Evolutionary conservation across 202 grass and related monocot genomes (phyloP), one percentile per base, ranked within the genome.

Genomic region (Hordeum pubiflorum): DNA sequence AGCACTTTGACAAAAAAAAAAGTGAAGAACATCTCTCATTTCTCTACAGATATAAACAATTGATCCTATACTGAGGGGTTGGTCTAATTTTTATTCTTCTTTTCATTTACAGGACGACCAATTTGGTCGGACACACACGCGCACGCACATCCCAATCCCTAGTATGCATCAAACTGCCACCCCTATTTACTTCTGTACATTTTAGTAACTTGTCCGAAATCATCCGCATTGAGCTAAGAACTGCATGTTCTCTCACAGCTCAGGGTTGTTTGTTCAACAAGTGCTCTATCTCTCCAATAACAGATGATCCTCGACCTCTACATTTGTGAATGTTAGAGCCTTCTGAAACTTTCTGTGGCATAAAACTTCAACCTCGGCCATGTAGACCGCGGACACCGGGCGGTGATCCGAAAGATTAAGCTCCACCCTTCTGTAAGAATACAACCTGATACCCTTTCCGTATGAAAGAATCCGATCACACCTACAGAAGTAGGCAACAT

Each of bases 401-500:
- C 92, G 87, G 63, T 97, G 94, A 83, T 97, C 91, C 17, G 94
- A 97, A 83, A 94, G 63, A 5, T 87, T 94, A 66, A 87, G 81
- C 58, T 94, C 92, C 9, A 10, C 85, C 60, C 82, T 92, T 82
- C 73, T 94, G 81, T 94, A 97, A 12, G 77, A 81, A 80, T 74
- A 6, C 82, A 94, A 41, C 74, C 77, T 94, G 63, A 89, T 84
- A 67, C 94, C 94, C 63, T 91, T 89, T 29, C 94, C 94, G 0
- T 78, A 87, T 58, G 88, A 97, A 73, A 97, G 90, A 66, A 97
- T 89, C 18, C 94, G 84, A 43, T 97, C 94, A 18, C 94, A 97
- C 94, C 94, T 97, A 32, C 20, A 83, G 46, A 85, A 13, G 15
- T 39, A 24, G n/a, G 36, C 27, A 55, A 43, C n/a, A 74, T 33